Percentiles rank a stretch among this genome's conserved stretches.
phyloP scores from a whole-genome alignment of 805 yeast species.

The Ogataea corticis region DNA sequence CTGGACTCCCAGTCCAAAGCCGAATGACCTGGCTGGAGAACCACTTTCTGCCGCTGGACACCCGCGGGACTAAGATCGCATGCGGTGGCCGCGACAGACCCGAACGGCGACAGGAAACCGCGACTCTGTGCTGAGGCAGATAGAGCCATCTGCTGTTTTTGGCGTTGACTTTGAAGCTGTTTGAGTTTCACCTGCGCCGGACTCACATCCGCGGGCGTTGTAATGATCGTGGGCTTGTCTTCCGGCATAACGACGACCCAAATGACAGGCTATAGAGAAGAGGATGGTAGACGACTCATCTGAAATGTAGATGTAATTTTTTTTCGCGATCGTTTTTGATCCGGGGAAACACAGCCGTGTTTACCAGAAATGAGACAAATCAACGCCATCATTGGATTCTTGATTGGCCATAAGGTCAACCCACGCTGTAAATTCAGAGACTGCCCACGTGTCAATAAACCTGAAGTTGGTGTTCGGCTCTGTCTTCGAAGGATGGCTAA shows the following conservation, averaged over 20 bases:
- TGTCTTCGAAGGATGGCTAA: conserved; percentile 24
- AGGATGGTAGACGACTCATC: neutral
- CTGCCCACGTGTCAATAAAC: conserved; percentile 1
- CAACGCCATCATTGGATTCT: neutral
- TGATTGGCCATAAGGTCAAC: neutral
- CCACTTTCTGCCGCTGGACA: conserved; percentile 51
- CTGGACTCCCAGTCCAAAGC: conserved; percentile 83
- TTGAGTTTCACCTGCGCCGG: conserved; percentile 11
- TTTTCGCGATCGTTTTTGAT: conserved; percentile 4
- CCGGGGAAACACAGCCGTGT: conserved; percentile 9
- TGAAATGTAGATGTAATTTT: neutral
- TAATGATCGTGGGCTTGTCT: conserved; percentile 2
- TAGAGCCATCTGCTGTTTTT: conserved; percentile 5
- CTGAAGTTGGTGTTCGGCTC: conserved; percentile 21
- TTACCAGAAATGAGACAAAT: neutral
- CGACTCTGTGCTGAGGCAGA: conserved; percentile 8
- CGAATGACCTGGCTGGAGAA: conserved; percentile 75
- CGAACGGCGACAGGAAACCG: conserved; percentile 16
- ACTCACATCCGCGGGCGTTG: conserved; percentile 4
- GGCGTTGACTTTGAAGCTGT: conserved; percentile 12
- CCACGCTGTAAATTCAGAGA: neutral
- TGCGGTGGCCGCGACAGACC: conserved; percentile 7
- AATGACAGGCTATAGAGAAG: neutral
- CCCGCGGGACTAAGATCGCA: conserved; percentile 9
- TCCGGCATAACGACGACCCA: neutral